Conservation (phyloP, 2,329 filamentous ascomycete genomes). For the Cercospora sp. region DNA sequence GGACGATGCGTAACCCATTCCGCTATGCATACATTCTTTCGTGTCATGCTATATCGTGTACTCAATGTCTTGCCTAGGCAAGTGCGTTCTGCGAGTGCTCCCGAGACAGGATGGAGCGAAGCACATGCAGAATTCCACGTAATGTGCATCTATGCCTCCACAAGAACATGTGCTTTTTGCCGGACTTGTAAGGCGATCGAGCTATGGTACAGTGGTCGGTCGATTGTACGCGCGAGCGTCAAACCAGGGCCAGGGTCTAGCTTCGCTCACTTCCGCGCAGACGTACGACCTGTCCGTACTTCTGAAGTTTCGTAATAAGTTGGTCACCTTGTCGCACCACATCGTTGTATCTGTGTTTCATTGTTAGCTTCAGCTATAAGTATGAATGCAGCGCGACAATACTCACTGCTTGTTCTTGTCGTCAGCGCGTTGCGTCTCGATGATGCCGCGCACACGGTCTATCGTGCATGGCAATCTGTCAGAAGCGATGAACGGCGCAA, state of each 20-base stretch:
- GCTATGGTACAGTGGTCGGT: conserved; percentile 9
- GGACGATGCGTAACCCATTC: background rate
- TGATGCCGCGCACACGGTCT: conserved; percentile 92
- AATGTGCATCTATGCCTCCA: background rate
- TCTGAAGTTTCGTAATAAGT: conserved; percentile 97
- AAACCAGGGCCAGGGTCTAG: conserved; percentile 41
- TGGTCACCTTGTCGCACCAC: conserved; percentile 97
- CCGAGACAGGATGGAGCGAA: background rate
- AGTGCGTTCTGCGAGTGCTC: background rate
- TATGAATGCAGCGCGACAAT: background rate
- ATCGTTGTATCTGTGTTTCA: conserved; percentile 69
- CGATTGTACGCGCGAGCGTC: background rate
- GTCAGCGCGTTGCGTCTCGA: conserved; percentile 95
- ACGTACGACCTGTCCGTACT: conserved; percentile 95
- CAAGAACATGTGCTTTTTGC: background rate
- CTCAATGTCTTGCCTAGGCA: background rate
- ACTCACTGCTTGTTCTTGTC: conserved; percentile 93
- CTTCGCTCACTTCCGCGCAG: conserved; percentile 92
- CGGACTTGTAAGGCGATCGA: background rate
- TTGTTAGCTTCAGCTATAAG: conserved; percentile 2
- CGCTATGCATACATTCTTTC: background rate
- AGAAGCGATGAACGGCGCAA: conserved; percentile 94
- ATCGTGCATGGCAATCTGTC: conserved; percentile 96
- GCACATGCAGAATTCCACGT: background rate
- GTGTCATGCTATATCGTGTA: background rate